These are phyloP conservation scores for Fusarium clavum DNA, from an alignment of 2,329 filamentous ascomycete genomes.

Conservation along the genomic window DNA sequence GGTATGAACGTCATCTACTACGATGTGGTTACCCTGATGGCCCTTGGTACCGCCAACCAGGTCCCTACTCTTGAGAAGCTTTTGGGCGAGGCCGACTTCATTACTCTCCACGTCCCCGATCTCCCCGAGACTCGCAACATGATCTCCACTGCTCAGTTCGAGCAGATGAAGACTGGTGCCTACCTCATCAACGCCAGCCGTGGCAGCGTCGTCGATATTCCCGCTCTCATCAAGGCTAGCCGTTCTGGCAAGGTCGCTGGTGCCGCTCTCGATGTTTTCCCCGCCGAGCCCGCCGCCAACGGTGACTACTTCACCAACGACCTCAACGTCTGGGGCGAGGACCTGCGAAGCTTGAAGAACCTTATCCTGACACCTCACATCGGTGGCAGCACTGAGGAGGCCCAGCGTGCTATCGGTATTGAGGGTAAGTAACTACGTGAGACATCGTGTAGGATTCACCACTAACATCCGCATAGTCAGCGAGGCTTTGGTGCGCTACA, in stretches of 20 bases:
- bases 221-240: constrained; percentile 89
- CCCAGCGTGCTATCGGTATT: constrained; percentile 93
- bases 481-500: constrained; percentile 89
- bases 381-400: constrained; percentile 96
- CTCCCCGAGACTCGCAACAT: constrained; percentile 92
- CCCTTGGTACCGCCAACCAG: constrained; percentile 87
- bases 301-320: constrained; percentile 92
- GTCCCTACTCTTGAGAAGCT: constrained; percentile 82
- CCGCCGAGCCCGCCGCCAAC: constrained; percentile 91
- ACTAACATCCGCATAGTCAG: constrained; percentile 66
- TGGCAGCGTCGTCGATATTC: constrained; percentile 93
- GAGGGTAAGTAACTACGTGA: constrained; percentile 66
- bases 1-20: constrained; percentile 99
- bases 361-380: constrained; percentile 97
- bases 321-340: constrained; percentile 86
- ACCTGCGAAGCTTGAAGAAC: constrained; percentile 87
- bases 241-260: constrained; percentile 88
- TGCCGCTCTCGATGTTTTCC: constrained; percentile 96
- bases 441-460: not conserved
- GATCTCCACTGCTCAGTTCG: constrained; percentile 83
- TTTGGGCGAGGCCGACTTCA: constrained; percentile 85
- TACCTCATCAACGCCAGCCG: constrained; percentile 98
- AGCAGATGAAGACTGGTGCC: constrained; percentile 89
- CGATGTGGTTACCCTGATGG: constrained; percentile 94
- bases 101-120: constrained; percentile 95